A percentile compares a stretch with the other conserved stretches of the same genome.
phyloP scores from a whole-genome alignment of 495 filamentous ascomycete species.

The Xylaria curta region DNA sequence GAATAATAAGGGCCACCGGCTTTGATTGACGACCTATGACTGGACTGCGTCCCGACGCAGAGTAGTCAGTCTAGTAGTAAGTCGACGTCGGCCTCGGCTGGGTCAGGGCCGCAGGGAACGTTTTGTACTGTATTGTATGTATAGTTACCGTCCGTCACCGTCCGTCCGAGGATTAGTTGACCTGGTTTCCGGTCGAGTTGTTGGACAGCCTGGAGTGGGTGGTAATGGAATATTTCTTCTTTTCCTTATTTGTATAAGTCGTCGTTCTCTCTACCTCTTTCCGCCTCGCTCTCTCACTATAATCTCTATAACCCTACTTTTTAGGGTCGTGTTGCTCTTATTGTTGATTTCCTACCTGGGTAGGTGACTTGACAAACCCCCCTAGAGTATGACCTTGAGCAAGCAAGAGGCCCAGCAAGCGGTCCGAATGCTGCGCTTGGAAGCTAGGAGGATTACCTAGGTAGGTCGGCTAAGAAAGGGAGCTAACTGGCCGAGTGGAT shows the following conservation, averaged over 20 bases:
- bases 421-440: conserved; percentile 30
- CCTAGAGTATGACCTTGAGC: not conserved
- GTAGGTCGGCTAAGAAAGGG: conserved; percentile 29
- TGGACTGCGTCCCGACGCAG: conserved; percentile 1
- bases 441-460: conserved; percentile 23
- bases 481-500: conserved; percentile 28
- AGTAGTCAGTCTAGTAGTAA: conserved; percentile 17
- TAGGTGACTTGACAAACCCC: conserved; percentile 2
- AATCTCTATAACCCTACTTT: not conserved
- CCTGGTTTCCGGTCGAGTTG: not conserved
- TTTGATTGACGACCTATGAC: conserved; percentile 19
- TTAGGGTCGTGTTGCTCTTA: not conserved
- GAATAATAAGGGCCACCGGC: conserved; percentile 18
- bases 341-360: not conserved
- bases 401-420: conserved; percentile 21
- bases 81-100: not conserved
- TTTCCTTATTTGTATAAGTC: not conserved
- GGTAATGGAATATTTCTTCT: not conserved
- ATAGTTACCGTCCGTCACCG: conserved; percentile 5
- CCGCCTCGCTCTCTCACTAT: not conserved
- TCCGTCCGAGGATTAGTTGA: conserved; percentile 8
- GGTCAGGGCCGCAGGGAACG: not conserved
- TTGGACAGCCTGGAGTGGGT: not conserved
- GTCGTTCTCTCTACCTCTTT: not conserved
- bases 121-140: not conserved